Evolutionary conservation across 306 rosid species (phyloP).

Genomic region (Betula pendula): DNA sequence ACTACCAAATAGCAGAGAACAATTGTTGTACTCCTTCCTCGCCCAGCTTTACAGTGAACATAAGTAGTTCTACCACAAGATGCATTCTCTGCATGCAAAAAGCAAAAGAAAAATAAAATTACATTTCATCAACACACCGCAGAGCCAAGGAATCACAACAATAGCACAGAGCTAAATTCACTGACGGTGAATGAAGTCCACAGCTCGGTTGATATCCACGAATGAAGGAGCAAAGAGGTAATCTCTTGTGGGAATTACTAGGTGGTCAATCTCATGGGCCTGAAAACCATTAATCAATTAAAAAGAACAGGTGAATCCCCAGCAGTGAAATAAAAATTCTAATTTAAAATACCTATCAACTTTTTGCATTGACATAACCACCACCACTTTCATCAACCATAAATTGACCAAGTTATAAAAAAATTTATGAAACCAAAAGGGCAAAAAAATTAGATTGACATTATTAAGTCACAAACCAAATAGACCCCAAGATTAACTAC

Average conservation of each 20-base stretch:
- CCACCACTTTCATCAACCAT: background rate
- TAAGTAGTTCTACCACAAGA: conserved; percentile 74
- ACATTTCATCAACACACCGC: background rate
- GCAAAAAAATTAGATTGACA: background rate
- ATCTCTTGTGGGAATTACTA: conserved; percentile 93
- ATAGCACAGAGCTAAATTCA: conserved; percentile 12
- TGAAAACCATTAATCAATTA: conserved; percentile 43
- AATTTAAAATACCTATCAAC: background rate
- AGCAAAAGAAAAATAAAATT: background rate
- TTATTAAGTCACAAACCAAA: background rate
- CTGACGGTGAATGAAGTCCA: conserved; percentile 90
- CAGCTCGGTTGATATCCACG: conserved; percentile 79
- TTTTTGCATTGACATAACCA: background rate
- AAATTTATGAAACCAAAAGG: background rate
- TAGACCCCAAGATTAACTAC: no score
- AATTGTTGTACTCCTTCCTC: conserved; percentile 96
- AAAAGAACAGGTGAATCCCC: conserved; percentile 15
- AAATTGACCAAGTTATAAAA: background rate
- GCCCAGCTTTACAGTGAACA: conserved; percentile 98
- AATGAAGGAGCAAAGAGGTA: conserved; percentile 93
- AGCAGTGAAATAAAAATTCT: background rate
- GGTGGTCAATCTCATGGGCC: conserved; percentile 91
- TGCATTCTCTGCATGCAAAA: conserved; percentile 53
- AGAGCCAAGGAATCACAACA: conserved; percentile 14
- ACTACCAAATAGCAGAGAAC: conserved; percentile 97